Percentiles rank a stretch among this genome's conserved stretches.
Conservation (phyloP, 176 grass and related monocot species). For the Ensete ventricosum region DNA sequence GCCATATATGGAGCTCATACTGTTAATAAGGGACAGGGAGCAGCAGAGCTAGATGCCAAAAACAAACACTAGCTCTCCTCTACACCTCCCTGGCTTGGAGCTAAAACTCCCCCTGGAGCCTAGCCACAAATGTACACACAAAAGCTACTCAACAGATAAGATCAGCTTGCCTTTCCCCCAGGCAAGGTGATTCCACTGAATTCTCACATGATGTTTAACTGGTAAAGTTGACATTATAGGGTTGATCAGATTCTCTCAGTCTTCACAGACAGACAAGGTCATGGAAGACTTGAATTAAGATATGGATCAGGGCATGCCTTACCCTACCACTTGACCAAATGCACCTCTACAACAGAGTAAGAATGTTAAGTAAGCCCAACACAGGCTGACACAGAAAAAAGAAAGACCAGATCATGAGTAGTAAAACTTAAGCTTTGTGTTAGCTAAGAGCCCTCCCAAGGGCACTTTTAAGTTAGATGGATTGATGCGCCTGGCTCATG, state of each 20-base stretch:
- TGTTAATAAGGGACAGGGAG: neutral
- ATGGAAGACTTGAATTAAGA: too few relatives aligned
- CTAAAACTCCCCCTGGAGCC: neutral
- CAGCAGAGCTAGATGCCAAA: conserved; percentile 15
- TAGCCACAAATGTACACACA: conserved; percentile 7
- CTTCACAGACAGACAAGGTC: too few relatives aligned
- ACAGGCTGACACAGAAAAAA: too few relatives aligned
- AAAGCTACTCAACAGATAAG: neutral
- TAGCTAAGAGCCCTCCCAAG: too few relatives aligned
- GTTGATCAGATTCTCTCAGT: too few relatives aligned
- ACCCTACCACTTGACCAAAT: neutral
- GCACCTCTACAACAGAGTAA: neutral
- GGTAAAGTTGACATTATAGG: neutral
- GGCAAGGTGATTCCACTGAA: conserved; percentile 1
- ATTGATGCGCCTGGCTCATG: neutral
- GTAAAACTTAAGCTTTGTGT: too few relatives aligned
- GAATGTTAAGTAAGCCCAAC: neutral
- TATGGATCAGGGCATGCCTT: too few relatives aligned
- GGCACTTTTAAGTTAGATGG: neutral
- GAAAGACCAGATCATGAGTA: too few relatives aligned
- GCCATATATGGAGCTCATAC: conserved; percentile 4
- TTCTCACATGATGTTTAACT: neutral
- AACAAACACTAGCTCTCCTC: conserved; percentile 19
- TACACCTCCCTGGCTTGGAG: neutral
- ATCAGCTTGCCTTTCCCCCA: neutral